Evolutionary conservation across 768 basidiomycete genomes (phyloP), one percentile per base, ranked within the genome.

Genomic region (Leucogyrophana mollusca): DNA sequence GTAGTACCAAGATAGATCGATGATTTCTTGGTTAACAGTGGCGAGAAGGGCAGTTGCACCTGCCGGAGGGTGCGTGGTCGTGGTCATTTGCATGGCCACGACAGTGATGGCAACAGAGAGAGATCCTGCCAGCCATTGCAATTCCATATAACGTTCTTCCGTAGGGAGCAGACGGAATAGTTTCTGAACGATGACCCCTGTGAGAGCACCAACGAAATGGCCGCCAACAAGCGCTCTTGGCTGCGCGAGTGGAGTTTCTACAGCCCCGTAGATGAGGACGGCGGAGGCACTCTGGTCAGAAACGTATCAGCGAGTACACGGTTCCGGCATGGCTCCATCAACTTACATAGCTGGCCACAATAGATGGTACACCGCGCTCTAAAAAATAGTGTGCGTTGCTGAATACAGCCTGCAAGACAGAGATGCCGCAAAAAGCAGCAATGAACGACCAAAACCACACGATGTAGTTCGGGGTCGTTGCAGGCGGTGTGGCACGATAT

Each of bases 21-120:
- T 57, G 14, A 77, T 58, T 13, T 74, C 65, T 11, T 63, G 49
- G 53, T 71, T 73, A 21, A 75, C 57, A 2, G 73, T 68, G 16
- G 77, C 72, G 9, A 80, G 62, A 25, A 80, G 64, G 17, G 79
- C 77, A 1, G 78, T 79, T n/a, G 77, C 79, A 46, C 79, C 80
- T 41, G 77, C 78, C 17, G 80, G 79, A 3, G 79, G 80, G 55
- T 80, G 79, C 8, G 70, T 72, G 5, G 74, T 81, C 9, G 57
- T 58, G 8, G 77, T 77, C 40, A 80, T 62, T 51, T 79, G 76
- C 80, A 81, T 79, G 18, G 66, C 55, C 14, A 77, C 73, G 30
- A 77, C 56, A 18, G 73, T 44, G 13, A 63, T 52, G 1, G 73
- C 72, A 43, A 71, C 73, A 0, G 76, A 68, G 1, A 80, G 56